A percentile compares a stretch with the other conserved stretches of the same genome.
phyloP scores from a whole-genome alignment of 345 rosid species.

The Gossypium arboreum region DNA sequence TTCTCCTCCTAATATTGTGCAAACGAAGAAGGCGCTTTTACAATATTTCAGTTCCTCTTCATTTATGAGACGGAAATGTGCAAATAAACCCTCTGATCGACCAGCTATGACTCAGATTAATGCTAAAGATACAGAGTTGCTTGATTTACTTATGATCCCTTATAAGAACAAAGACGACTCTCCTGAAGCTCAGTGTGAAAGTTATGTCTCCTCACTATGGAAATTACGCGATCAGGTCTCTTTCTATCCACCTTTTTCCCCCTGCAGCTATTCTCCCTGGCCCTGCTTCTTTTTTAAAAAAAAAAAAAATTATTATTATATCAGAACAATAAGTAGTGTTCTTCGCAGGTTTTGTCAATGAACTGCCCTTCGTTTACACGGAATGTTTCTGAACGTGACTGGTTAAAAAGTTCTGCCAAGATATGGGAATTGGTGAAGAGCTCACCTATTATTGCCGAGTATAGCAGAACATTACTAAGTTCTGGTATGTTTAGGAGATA shows the following conservation, averaged over 20 bases:
- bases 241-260: constrained; percentile 6
- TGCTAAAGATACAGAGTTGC: constrained; percentile 25
- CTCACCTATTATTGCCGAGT: constrained; percentile 60
- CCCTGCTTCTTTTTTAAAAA: background rate
- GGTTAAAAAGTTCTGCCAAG: constrained; percentile 75
- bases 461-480: constrained; percentile 46
- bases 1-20: constrained; percentile 30
- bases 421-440: constrained; percentile 79
- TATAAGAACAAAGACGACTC: constrained; percentile 43
- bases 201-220: constrained; percentile 45
- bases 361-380: constrained; percentile 46
- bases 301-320: background rate
- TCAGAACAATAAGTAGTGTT: background rate
- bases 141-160: constrained; percentile 47
- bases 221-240: constrained; percentile 62
- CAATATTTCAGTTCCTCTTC: constrained; percentile 52
- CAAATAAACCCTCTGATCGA: constrained; percentile 22
- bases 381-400: constrained; percentile 74
- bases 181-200: constrained; percentile 43
- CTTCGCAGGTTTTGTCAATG: constrained; percentile 58
- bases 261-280: background rate
- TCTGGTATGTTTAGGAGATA: constrained; percentile 68
- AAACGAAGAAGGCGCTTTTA: constrained; percentile 43
- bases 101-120: constrained; percentile 5
- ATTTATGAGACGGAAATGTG: constrained; percentile 38